A percentile compares a stretch with the other conserved stretches of the same genome.
phyloP scores from a whole-genome alignment of 2,329 filamentous ascomycete genomes.

The Penicillium sp. region DNA sequence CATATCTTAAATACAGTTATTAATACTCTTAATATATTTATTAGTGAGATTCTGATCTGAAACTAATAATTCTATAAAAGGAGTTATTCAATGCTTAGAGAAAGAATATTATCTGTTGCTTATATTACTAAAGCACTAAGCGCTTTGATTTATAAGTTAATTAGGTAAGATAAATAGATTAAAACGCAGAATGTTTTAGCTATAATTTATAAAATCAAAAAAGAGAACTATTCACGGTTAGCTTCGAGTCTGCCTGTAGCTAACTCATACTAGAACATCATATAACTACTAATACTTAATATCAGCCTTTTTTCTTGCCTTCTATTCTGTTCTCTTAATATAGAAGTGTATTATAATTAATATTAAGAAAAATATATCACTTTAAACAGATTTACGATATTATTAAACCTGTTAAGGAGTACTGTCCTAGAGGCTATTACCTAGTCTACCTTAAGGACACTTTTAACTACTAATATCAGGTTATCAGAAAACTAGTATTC shows the following conservation, averaged over 20 bases:
- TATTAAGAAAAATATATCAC: conserved; percentile 5
- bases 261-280: background rate
- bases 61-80: too few species aligned
- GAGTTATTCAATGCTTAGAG: too few species aligned
- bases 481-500: conserved; percentile 16
- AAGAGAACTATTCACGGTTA: too few species aligned
- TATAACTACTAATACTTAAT: background rate
- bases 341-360: background rate
- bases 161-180: too few species aligned
- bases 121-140: too few species aligned
- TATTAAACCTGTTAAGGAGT: conserved; percentile 29
- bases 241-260: background rate
- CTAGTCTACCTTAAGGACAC: conserved; percentile 29
- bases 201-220: too few species aligned
- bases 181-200: too few species aligned
- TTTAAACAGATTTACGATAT: conserved; percentile 9
- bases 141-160: too few species aligned
- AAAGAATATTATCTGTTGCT: too few species aligned
- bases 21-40: too few species aligned
- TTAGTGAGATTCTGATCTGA: too few species aligned
- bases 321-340: background rate
- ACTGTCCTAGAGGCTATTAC: conserved; percentile 31
- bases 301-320: background rate
- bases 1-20: too few species aligned
- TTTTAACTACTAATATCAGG: conserved; percentile 24